Evolutionary conservation across 108 stramenopile genomes (phyloP), one percentile per base, ranked within the genome.

Genomic region (Chaetoceros muelleri): DNA sequence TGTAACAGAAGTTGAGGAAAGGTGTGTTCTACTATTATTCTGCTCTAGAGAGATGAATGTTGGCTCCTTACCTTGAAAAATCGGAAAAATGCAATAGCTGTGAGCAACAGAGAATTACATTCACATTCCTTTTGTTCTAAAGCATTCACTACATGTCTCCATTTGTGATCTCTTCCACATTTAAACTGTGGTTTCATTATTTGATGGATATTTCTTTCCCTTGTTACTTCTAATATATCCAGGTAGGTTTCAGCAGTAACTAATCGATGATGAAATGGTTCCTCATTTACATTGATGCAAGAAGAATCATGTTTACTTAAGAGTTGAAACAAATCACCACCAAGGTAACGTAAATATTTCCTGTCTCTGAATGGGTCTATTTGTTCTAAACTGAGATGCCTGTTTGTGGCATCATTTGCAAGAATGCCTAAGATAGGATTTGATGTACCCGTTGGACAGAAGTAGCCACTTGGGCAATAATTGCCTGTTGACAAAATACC

Each of bases 101-200:
- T 73, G 28, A 67, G 59, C 28, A 85, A 61, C 45, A 75, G 78
- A 1, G 53, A 54, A 22, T 56, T 28, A 60, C 92, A 90, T 52
- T 90, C 59, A 70, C 92, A 93, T 30, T 86, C 84, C n/a, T 72
- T 53, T 0, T 87, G 63, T 30, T 66, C 47, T 30, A 86, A 69
- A 19, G 86, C 80, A 25, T 71, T 58, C 44, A 30, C 55, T 13
- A 82, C 60, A n/a, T 74, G 70, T 16, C 55, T 24, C 63, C 86
- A 84, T 77, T 93, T 90, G 60, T 84, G 65, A 58, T 93, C 92
- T 10, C 92, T 65, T 3, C 60, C 87, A 49, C 92, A 93, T 16
- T 22, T 28, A 34, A 55, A 46, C 19, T 46, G 17, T 25, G 17
- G 53, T 22, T 2, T 30, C 5, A 29, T 25, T 18, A 2, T 21